Conservation (phyloP, 2,329 filamentous ascomycete genomes). For the Neonectria punicea region DNA sequence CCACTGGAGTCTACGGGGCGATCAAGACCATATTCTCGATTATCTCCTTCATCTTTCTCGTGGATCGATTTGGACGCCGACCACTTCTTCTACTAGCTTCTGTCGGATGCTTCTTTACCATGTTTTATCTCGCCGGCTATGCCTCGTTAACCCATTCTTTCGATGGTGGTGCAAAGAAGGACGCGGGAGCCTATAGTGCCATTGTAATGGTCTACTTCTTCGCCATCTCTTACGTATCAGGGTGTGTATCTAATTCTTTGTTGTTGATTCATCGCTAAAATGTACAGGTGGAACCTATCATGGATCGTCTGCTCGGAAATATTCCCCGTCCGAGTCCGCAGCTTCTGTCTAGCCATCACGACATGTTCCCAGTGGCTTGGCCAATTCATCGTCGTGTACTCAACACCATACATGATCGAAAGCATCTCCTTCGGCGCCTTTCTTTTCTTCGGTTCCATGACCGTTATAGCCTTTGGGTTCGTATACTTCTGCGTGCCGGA, state of each 20-base stretch:
- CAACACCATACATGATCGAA: constrained; percentile 44
- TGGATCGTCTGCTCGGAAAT: constrained; percentile 42
- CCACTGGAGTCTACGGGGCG: constrained; percentile 73
- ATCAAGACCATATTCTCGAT: constrained; percentile 56
- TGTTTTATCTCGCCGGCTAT: constrained; percentile 29
- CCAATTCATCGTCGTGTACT: constrained; percentile 46
- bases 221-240: constrained; percentile 20
- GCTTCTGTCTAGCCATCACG: constrained; percentile 41
- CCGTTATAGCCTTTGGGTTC: constrained; percentile 25
- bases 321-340: constrained; percentile 43
- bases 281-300: constrained; percentile 24
- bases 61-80: no score
- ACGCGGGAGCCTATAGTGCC: constrained; percentile 25
- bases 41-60: constrained; percentile 27
- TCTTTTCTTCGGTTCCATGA: constrained; percentile 30
- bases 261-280: not conserved
- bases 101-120: no score
- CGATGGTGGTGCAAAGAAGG: constrained; percentile 13
- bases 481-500: constrained; percentile 36
- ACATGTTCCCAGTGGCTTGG: constrained; percentile 46
- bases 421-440: constrained; percentile 30
- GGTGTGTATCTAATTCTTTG: constrained; percentile 1
- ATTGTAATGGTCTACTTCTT: constrained; percentile 30
- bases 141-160: constrained; percentile 28
- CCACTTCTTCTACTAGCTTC: no score